A percentile compares a stretch with the other conserved stretches of the same genome.
Evolutionary conservation across 495 filamentous ascomycete species (phyloP).

Genomic region (Letharia columbiana): DNA sequence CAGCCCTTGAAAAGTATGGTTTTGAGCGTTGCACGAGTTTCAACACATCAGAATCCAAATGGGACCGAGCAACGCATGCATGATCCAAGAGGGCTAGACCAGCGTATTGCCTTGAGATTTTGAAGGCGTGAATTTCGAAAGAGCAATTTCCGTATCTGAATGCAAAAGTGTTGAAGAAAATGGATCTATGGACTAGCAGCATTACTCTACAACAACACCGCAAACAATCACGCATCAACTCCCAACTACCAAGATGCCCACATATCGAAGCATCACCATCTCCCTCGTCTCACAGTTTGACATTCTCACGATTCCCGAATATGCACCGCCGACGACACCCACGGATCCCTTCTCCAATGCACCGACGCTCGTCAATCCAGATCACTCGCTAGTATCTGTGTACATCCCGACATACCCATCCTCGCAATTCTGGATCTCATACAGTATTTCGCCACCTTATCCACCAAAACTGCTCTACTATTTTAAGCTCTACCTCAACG

Average conservation of each 20-base stretch:
- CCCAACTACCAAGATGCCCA: conserved; percentile 19
- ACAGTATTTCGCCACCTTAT: conserved; percentile 30
- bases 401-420: conserved; percentile 30
- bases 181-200: neutral
- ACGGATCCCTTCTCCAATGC: conserved; percentile 23
- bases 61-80: neutral
- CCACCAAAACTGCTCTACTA: conserved; percentile 31
- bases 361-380: conserved; percentile 17
- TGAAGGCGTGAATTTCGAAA: neutral
- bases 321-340: conserved; percentile 19
- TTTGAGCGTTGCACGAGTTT: neutral
- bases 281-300: conserved; percentile 22
- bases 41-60: neutral
- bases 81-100: neutral
- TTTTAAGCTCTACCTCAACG: conserved; percentile 38
- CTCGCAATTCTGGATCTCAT: conserved; percentile 36
- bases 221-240: neutral
- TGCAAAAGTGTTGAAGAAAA: neutral
- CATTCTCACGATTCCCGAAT: conserved; percentile 21
- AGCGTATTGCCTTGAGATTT: neutral
- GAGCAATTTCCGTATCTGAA: neutral
- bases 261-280: conserved; percentile 26
- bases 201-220: neutral
- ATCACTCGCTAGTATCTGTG: conserved; percentile 25
- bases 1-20: neutral